Conservation (phyloP, 768 basidiomycete genomes). For the Podaxis carcinomalis region DNA sequence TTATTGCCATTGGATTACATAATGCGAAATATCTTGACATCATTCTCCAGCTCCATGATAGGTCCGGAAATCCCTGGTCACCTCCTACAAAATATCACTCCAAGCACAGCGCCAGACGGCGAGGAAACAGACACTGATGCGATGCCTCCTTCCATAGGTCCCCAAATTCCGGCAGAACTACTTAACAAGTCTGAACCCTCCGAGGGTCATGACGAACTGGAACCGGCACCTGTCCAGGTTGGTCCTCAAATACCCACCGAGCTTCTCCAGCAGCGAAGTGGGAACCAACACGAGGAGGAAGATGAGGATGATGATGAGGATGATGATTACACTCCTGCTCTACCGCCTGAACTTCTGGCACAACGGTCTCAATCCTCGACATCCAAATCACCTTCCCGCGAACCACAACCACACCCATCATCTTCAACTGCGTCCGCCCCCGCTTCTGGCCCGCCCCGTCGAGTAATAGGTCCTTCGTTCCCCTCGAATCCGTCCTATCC, state of each 20-base stretch:
- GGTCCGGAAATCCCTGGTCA: constrained; percentile 16
- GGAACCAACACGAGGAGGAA: neutral
- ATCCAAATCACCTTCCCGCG: neutral
- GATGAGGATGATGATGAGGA: constrained; percentile 9
- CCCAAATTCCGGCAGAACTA: constrained; percentile 8
- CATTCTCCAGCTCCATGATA: constrained; percentile 3
- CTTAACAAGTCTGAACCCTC: neutral
- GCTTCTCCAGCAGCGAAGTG: neutral
- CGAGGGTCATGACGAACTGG: neutral
- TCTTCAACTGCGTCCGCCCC: neutral
- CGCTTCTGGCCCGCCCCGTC: constrained; percentile 19
- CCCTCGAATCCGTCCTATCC: constrained; percentile 30
- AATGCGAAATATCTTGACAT: neutral
- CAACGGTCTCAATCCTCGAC: neutral
- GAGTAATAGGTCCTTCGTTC: constrained; percentile 49
- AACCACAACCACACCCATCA: neutral
- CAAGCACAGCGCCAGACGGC: neutral
- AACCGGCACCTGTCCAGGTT: neutral
- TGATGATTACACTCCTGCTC: constrained; percentile 1
- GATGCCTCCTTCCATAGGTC: constrained; percentile 5
- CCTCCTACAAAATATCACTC: constrained; percentile 3
- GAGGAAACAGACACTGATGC: neutral
- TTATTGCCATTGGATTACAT: neutral
- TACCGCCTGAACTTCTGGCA: constrained; percentile 2
- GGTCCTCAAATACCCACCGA: constrained; percentile 4